Percentiles rank a stretch among this genome's conserved stretches.
Evolutionary conservation across 345 rosid species (phyloP).

Genomic region (Streptanthus diversifolius): DNA sequence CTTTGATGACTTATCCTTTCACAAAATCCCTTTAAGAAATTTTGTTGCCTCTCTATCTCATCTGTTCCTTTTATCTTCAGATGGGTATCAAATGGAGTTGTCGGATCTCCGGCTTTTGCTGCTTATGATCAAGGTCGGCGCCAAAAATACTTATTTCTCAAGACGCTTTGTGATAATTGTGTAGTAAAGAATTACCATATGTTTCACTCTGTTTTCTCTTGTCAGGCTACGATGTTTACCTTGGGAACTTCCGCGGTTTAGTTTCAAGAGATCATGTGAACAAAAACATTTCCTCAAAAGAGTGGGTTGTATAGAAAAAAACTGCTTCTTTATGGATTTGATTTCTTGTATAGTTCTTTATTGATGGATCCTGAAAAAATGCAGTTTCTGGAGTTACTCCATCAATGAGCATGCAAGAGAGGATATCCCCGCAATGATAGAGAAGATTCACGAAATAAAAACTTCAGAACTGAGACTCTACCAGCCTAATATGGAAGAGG

Average conservation of each 20-base stretch:
- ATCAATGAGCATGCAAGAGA: conserved; percentile 86
- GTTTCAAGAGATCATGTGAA: conserved; percentile 88
- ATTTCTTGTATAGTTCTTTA: not conserved
- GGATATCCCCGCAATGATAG: conserved; percentile 86
- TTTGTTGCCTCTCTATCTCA: not conserved
- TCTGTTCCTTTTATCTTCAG: conserved; percentile 37
- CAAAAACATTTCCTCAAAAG: conserved; percentile 71
- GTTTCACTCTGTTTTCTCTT: not conserved
- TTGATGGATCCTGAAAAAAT: conserved; percentile 6
- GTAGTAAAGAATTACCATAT: not conserved
- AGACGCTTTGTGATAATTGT: not conserved
- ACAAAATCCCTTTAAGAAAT: too few relatives aligned
- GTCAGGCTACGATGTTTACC: conserved; percentile 84
- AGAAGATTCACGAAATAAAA: conserved; percentile 88
- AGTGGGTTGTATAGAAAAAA: conserved; percentile 42
- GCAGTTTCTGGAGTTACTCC: conserved; percentile 89
- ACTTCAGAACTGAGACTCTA: conserved; percentile 64
- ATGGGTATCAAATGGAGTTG: conserved; percentile 94
- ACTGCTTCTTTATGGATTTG: not conserved
- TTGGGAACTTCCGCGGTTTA: conserved; percentile 89
- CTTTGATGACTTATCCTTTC: not conserved
- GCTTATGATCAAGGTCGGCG: conserved; percentile 88
- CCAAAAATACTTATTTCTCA: not conserved
- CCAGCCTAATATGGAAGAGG: conserved; percentile 58
- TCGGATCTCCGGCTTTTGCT: conserved; percentile 97